These are phyloP conservation scores for Trichoderma oligosporum DNA, from an alignment of 2,329 filamentous ascomycete species.

Conservation along the genomic window DNA sequence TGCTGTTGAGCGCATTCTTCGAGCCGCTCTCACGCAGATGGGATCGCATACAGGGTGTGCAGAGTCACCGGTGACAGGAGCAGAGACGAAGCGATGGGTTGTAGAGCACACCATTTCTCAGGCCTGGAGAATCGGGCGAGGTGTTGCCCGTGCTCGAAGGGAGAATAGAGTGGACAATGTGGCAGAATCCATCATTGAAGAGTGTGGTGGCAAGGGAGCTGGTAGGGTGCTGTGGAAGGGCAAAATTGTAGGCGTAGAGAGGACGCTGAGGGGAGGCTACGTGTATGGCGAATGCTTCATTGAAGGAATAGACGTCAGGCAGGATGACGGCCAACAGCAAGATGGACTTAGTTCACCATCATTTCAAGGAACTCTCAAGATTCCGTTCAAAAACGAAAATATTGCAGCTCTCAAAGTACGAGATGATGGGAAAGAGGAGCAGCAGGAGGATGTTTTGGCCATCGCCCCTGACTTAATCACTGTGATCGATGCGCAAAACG, in stretches of 20 bases:
- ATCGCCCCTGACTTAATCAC: constrained; percentile 56
- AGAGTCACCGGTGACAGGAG: constrained; percentile 46
- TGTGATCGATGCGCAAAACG: constrained; percentile 54
- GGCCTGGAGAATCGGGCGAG: constrained; percentile 57
- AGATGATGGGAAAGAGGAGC: constrained; percentile 35
- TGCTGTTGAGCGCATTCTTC: constrained; percentile 47
- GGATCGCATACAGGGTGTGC: constrained; percentile 50
- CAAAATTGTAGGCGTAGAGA: constrained; percentile 60
- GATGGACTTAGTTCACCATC: not conserved
- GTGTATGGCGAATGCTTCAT: constrained; percentile 58
- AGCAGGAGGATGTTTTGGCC: constrained; percentile 43
- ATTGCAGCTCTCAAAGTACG: constrained; percentile 51
- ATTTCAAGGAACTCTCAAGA: constrained; percentile 51
- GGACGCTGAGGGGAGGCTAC: constrained; percentile 53
- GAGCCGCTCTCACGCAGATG: constrained; percentile 53
- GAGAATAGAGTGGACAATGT: constrained; percentile 51
- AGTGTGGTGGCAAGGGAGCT: constrained; percentile 50
- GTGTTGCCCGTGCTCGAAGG: constrained; percentile 49
- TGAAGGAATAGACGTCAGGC: constrained; percentile 43
- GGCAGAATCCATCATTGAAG: constrained; percentile 55
- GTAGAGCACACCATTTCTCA: constrained; percentile 52
- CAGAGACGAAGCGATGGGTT: constrained; percentile 48
- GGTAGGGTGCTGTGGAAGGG: constrained; percentile 59
- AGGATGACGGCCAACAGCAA: constrained; percentile 24
- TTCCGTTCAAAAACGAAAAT: constrained; percentile 73